Base-by-base conservation (phyloP, 441 rosid genomes). In the Kokia cookei region DNA sequence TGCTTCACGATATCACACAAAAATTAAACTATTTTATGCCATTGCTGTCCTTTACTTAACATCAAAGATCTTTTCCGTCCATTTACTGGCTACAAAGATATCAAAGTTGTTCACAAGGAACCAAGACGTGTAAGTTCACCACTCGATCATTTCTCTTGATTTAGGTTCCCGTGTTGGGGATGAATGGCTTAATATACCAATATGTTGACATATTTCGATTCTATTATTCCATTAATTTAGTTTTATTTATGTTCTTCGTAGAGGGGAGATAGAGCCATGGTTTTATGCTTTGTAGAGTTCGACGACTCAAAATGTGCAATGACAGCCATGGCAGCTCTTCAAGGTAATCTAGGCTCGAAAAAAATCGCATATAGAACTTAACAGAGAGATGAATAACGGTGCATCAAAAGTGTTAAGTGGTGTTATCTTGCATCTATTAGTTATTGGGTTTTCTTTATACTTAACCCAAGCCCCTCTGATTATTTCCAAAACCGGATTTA, bases 241-340 rank as follows among this genome's bases (percentile, higher is more conserved):
- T 79, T 74, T 29, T 69, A 37, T 10, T 73, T 65, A 22, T 69
- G 43, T 26, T 69, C 60, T 64, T 19, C 79, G 79, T 81, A 85
- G 93, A 76, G 48, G 63, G 87, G 84, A 82, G 91, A 84, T 50
- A 77, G 59, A 73, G 88, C 89, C 19, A 53, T 73, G 76, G 89
- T 89, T 22, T 70, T 85, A 71, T 83, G 93, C 83, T 89, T 89
- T 78, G 89, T 85, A 65, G 91, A 87, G 80, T 89, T 89, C 3
- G 48, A 32, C 68, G 85, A 89, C 75, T 64, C 83, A 45, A 84
- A 83, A 24, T 83, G 82, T 77, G 90, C 88, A 66, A 42, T 67
- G 54, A 83, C 87, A 64, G 91, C 93, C 48, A 79, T 82, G 89
- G 79, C 84, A 66, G 87, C 88, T 65, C 91, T 89, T 71, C 88